phyloP scores from a whole-genome alignment of 306 rosid species.

The Styphnolobium japonicum region DNA sequence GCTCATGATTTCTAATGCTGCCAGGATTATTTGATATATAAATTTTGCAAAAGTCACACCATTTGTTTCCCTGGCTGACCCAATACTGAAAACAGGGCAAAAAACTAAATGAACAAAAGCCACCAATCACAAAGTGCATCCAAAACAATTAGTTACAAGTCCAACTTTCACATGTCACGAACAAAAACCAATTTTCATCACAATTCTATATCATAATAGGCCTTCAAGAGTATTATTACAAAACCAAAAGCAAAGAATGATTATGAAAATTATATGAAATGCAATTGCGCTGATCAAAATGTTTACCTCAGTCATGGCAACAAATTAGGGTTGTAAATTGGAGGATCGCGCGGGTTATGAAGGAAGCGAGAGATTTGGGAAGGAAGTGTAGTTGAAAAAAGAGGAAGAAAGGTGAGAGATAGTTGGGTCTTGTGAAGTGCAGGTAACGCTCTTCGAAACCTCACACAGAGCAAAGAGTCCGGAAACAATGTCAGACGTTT shows the following conservation, averaged over 20 bases:
- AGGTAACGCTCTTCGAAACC: background rate
- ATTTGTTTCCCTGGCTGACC: slow-evolving; percentile 98
- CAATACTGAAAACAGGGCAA: slow-evolving; percentile 62
- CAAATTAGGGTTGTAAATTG: slow-evolving; percentile 33
- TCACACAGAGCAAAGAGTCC: background rate
- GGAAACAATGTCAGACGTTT: background rate
- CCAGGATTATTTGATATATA: slow-evolving; percentile 81
- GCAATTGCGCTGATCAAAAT: background rate
- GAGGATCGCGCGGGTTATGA: background rate
- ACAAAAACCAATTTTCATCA: no score
- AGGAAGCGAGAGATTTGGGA: background rate
- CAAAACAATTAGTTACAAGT: background rate
- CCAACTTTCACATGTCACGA: background rate
- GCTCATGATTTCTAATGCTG: slow-evolving; percentile 90
- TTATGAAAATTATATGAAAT: background rate
- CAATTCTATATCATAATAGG: background rate
- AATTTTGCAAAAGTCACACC: slow-evolving; percentile 97
- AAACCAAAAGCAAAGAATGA: no score
- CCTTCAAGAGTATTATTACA: no score
- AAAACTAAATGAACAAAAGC: background rate
- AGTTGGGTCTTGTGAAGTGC: background rate
- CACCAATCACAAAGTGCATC: background rate
- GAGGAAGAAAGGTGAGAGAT: background rate
- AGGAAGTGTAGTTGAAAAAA: background rate
- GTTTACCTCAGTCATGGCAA: slow-evolving; percentile 77